Evolutionary conservation across 164 flowering plant species (phyloP), one percentile per base, ranked within the genome.

Genomic region (Litsea cubeba): DNA sequence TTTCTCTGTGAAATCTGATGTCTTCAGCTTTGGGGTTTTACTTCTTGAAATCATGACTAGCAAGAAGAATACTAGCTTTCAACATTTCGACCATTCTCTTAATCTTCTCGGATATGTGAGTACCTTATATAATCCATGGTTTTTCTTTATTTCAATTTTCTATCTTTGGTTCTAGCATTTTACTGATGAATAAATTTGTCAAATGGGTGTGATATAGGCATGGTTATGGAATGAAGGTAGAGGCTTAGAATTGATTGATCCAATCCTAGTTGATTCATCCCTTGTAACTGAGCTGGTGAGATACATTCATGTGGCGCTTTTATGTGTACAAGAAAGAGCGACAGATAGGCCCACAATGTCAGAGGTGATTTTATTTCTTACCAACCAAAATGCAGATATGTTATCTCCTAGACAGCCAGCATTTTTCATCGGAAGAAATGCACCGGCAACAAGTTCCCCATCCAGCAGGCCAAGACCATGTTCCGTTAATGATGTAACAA

Each of bases 1-100:
- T 2, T 84, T 80, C 46, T 87, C 88, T 0, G 67, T 64, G 18
- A 85, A 87, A 54, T 87, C 87, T 0, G 88, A 87, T 75, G 88
- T 85, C 11, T 85, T 81, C 25, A 85, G 90, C 74, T 85, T 81
- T 46, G 87, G 87, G 1, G 85, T 85, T 3, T 6, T 85, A n/a
- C 50, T 83, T 2, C 62, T 85, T 46, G 85, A 85, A 72, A 83
- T 81, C 6, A 58, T 83, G 1, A 83, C 78, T 30, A 82, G 85
- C n/a, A 74, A 69, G 75, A 79, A 57, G 28, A 83, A 76, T 50
- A 46, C 57, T 18, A 3, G 35, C 2, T 83, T 77, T 32, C 50
- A 68, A 67, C 46, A 17, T 12, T n/a, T 2, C 32, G 51, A 35
- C 8, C 50, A 30, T 12, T 32, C 66, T 4, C 7, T 15, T 4